Percentiles rank a stretch among this genome's conserved stretches.
Conservation (phyloP, 202 grass and related monocot genomes). For the Carex sylvatica region DNA sequence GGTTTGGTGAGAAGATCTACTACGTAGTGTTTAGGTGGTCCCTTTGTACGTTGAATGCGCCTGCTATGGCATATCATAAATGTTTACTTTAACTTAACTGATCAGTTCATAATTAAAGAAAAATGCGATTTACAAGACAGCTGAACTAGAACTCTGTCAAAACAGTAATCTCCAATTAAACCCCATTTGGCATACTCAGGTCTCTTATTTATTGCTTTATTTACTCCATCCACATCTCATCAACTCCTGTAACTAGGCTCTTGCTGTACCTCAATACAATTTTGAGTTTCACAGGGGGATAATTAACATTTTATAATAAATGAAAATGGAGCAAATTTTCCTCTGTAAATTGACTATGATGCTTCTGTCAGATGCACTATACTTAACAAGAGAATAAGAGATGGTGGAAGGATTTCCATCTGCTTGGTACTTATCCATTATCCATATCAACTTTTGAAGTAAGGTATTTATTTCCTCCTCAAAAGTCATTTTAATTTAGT, state of each 20-base stretch:
- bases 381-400: background rate
- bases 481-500: background rate
- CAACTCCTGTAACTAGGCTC: background rate
- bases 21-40: conserved; percentile 5
- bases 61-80: conserved; percentile 21
- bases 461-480: background rate
- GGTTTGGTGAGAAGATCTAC: background rate
- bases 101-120: conserved; percentile 13
- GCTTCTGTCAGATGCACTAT: conserved; percentile 1
- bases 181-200: background rate
- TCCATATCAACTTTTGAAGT: background rate
- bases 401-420: background rate
- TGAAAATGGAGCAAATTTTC: background rate
- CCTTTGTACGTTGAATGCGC: conserved; percentile 13
- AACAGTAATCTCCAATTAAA: conserved; percentile 11
- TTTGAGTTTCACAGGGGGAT: background rate
- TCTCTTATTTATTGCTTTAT: background rate
- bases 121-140: conserved; percentile 18
- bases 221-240: background rate
- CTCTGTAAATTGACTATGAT: background rate
- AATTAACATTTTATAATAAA: background rate
- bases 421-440: background rate
- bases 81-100: conserved; percentile 14
- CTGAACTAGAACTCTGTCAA: conserved; percentile 15
- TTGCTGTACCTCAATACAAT: background rate